These are phyloP conservation scores for Entelexis sorbosivorans DNA, from an alignment of 1,139 yeast genomes.

Conservation along the genomic window DNA sequence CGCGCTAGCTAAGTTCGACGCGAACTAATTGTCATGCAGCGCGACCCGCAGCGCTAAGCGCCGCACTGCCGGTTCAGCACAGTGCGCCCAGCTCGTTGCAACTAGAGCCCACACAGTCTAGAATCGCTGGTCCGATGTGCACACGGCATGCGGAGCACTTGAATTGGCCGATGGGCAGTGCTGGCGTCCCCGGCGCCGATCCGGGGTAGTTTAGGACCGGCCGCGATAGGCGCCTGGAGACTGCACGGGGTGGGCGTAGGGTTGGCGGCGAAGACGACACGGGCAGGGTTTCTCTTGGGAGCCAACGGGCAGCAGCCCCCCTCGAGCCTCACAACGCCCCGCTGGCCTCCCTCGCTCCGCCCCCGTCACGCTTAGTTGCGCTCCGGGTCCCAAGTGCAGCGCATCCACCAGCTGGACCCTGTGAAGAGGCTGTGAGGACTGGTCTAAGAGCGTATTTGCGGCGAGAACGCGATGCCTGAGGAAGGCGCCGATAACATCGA, in stretches of 20 bases:
- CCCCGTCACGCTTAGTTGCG: neutral
- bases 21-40: too few species aligned
- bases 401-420: neutral
- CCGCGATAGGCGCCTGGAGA: neutral
- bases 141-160: too few species aligned
- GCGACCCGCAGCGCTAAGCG: too few species aligned
- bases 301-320: neutral
- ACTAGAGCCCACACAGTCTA: too few species aligned
- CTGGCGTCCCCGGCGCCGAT: too few species aligned
- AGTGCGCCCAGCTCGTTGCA: too few species aligned
- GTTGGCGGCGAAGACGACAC: neutral
- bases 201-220: too few species aligned
- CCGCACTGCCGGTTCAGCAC: too few species aligned
- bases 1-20: too few species aligned
- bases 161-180: too few species aligned
- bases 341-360: neutral
- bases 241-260: slow-evolving; percentile 4
- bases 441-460: neutral
- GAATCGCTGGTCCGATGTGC: too few species aligned
- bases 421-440: neutral
- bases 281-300: slow-evolving; percentile 3
- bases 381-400: neutral
- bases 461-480: neutral
- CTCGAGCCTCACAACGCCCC: slow-evolving; percentile 3
- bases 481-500: neutral